Evolutionary conservation across 2,329 filamentous ascomycete genomes (phyloP).

Genomic region (Biscogniauxia mediterranea): DNA sequence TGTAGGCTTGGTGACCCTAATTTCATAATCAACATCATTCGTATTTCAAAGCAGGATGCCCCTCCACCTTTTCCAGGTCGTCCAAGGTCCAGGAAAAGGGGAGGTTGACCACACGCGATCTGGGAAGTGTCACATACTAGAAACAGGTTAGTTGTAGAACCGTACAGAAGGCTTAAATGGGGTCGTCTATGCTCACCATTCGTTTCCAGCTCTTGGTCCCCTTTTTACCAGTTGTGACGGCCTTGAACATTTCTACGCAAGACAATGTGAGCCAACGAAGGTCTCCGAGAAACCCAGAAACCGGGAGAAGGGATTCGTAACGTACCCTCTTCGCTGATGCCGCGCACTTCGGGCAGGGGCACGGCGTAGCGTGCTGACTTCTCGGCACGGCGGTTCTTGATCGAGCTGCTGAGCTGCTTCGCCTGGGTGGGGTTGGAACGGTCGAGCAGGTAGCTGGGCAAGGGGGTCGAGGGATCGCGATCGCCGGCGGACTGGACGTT

Average conservation of each 20-base stretch:
- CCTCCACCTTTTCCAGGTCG: background rate
- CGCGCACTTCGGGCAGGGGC: conserved; percentile 88
- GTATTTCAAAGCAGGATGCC: background rate
- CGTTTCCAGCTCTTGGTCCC: conserved; percentile 77
- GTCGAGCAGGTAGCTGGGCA: conserved; percentile 93
- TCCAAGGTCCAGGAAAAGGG: conserved; percentile 40
- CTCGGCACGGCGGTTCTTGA: conserved; percentile 93
- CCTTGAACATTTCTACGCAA: conserved; percentile 80
- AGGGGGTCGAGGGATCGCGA: conserved; percentile 75
- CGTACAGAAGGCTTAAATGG: conserved; percentile 39
- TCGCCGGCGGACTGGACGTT: conserved; percentile 84
- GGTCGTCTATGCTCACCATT: conserved; percentile 55
- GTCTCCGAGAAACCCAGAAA: background rate
- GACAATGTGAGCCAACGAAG: background rate
- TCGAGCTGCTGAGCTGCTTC: conserved; percentile 75
- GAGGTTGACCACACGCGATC: background rate
- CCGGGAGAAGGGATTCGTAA: background rate
- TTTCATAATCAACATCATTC: background rate
- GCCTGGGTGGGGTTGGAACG: conserved; percentile 59
- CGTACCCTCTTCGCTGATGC: conserved; percentile 80
- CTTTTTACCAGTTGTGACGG: conserved; percentile 95
- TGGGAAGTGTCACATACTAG: background rate
- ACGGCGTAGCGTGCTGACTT: conserved; percentile 93
- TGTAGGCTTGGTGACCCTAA: conserved; percentile 65
- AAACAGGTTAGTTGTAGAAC: conserved; percentile 42